A percentile compares a stretch with the other conserved stretches of the same genome.
Conservation (phyloP, 1,284 basidiomycete species). For the Paramarasmius palmivorus region DNA sequence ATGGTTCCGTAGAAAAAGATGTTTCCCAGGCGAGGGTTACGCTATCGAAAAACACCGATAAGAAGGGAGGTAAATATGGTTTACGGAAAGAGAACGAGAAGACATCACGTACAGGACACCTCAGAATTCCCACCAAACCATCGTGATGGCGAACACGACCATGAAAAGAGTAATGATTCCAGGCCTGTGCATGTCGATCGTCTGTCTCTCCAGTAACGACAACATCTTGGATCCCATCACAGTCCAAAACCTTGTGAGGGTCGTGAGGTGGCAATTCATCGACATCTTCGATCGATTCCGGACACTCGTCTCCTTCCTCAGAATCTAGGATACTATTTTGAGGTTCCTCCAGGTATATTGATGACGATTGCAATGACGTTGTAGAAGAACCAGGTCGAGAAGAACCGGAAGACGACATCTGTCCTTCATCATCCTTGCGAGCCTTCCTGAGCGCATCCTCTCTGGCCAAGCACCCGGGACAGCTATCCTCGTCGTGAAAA, state of each 20-base stretch:
- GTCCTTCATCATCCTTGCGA: slow-evolving; percentile 7
- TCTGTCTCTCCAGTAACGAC: slow-evolving; percentile 66
- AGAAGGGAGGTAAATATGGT: not conserved
- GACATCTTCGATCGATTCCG: not conserved
- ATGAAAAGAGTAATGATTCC: slow-evolving; percentile 59
- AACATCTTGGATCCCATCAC: slow-evolving; percentile 56
- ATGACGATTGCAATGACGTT: slow-evolving; percentile 14
- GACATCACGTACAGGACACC: slow-evolving; percentile 40
- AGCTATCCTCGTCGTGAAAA: slow-evolving; percentile 41
- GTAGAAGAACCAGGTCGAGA: not conserved
- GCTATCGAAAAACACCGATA: slow-evolving; percentile 9
- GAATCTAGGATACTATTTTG: slow-evolving; percentile 7
- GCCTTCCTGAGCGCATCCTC: slow-evolving; percentile 17
- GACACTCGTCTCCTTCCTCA: not conserved
- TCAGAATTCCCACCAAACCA: slow-evolving; percentile 64
- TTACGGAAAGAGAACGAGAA: slow-evolving; percentile 1
- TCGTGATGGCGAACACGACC: slow-evolving; percentile 70
- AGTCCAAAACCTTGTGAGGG: slow-evolving; percentile 28
- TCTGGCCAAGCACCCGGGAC: slow-evolving; percentile 30
- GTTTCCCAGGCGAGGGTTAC: slow-evolving; percentile 32
- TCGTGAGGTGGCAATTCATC: slow-evolving; percentile 20
- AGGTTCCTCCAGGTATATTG: slow-evolving; percentile 19
- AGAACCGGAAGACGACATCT: not conserved
- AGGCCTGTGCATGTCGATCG: slow-evolving; percentile 53
- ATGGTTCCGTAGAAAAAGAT: slow-evolving; percentile 72